phyloP scores from a whole-genome alignment of 202 grass and related monocot species.

The Setaria italica region DNA sequence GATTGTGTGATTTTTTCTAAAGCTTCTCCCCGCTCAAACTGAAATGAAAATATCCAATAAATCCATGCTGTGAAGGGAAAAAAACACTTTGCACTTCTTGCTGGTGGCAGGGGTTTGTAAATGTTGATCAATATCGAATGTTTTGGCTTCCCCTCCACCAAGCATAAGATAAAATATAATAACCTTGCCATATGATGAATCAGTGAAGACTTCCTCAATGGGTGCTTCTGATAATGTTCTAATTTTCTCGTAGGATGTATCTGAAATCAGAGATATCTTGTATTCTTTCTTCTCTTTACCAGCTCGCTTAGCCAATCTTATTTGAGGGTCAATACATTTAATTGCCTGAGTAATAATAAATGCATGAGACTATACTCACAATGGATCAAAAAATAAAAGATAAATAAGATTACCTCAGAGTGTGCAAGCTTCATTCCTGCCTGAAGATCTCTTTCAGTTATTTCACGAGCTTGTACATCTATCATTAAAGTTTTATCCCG shows the following conservation, averaged over 20 bases:
- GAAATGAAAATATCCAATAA: constrained; percentile 42
- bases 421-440: constrained; percentile 91
- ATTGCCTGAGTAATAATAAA: constrained; percentile 68
- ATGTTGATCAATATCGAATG: not conserved
- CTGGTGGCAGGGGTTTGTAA: not conserved
- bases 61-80: constrained; percentile 12
- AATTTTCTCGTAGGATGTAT: constrained; percentile 88
- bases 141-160: constrained; percentile 8
- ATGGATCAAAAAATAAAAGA: constrained; percentile 20
- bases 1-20: constrained; percentile 81
- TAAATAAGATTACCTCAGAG: constrained; percentile 64
- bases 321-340: constrained; percentile 95
- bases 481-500: constrained; percentile 97
- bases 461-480: constrained; percentile 97
- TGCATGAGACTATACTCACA: constrained; percentile 41
- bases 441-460: constrained; percentile 95
- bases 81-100: constrained; percentile 26
- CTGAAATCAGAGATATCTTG: constrained; percentile 89
- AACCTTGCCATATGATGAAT: constrained; percentile 94
- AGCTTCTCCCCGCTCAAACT: constrained; percentile 97
- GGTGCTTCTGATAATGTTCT: constrained; percentile 81
- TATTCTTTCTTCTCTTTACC: constrained; percentile 95
- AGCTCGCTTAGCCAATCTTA: constrained; percentile 83
- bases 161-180: constrained; percentile 12
- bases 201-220: constrained; percentile 93